Conservation (phyloP, 2,329 filamentous ascomycete genomes). For the Aspergillus uvarum region DNA sequence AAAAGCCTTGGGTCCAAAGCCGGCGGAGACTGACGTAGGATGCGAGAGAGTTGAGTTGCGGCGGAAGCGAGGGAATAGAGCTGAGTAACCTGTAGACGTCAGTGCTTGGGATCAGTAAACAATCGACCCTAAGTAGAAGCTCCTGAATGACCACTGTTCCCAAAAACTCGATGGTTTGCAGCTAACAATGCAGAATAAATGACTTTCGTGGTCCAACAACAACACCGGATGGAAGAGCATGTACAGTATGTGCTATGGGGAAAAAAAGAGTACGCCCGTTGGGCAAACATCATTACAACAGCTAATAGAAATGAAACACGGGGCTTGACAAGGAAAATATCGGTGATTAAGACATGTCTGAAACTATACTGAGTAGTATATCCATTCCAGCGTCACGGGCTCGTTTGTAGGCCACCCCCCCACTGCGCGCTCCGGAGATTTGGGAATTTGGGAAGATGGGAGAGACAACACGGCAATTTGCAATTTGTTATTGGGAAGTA, state of each 20-base stretch:
- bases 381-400: slow-evolving; percentile 1
- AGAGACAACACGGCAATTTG: not conserved
- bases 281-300: not conserved
- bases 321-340: not conserved
- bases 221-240: not conserved
- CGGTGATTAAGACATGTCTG: not conserved
- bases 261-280: not conserved
- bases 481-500: not conserved
- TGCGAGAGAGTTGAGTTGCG: slow-evolving; percentile 9
- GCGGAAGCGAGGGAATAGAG: slow-evolving; percentile 18
- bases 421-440: slow-evolving; percentile 4
- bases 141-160: slow-evolving; percentile 1
- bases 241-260: not conserved
- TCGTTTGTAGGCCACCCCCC: not conserved
- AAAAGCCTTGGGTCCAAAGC: not conserved
- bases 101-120: slow-evolving; percentile 13
- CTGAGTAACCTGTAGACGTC: slow-evolving; percentile 18
- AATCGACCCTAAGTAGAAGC: not conserved
- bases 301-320: not conserved
- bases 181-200: slow-evolving; percentile 14
- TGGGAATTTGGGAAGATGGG: not conserved
- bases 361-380: not conserved
- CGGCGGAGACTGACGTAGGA: slow-evolving; percentile 19
- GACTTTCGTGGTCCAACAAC: slow-evolving; percentile 11
- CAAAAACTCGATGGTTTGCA: slow-evolving; percentile 11